phyloP scores from a whole-genome alignment of 257 asterid species.

The Echites panduratus region DNA sequence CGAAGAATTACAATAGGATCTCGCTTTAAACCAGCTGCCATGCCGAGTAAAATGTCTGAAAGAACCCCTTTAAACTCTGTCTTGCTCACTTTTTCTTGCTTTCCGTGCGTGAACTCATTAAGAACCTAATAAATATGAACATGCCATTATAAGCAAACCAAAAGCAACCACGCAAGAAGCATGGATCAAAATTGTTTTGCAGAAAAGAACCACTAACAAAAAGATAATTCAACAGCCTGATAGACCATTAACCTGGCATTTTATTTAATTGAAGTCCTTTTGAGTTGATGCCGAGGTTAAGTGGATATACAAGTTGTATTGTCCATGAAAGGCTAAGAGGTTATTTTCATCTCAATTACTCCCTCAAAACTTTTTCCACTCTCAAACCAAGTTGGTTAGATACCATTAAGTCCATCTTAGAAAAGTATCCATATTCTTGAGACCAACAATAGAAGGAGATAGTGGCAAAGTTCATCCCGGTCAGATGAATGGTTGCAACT shows the following conservation, averaged over 20 bases:
- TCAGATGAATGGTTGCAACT: background rate
- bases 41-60: conserved; percentile 74
- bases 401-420: background rate
- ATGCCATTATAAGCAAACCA: background rate
- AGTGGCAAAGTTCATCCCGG: background rate
- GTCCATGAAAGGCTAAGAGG: background rate
- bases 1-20: conserved; percentile 91
- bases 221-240: background rate
- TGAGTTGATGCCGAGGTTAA: background rate
- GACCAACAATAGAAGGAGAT: background rate
- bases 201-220: background rate
- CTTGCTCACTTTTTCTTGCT: conserved; percentile 61
- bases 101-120: conserved; percentile 77
- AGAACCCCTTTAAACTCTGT: conserved; percentile 71
- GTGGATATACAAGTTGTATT: background rate
- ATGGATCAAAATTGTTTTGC: background rate
- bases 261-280: background rate
- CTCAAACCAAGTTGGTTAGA: background rate
- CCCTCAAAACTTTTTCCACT: background rate
- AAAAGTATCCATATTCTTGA: background rate
- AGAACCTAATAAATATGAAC: conserved; percentile 56
- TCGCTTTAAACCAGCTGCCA: conserved; percentile 94
- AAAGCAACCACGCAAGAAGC: background rate
- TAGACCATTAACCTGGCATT: background rate
- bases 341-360: no score